Conservation (phyloP, 129 eudicot species). For the Sambucus nigra region DNA sequence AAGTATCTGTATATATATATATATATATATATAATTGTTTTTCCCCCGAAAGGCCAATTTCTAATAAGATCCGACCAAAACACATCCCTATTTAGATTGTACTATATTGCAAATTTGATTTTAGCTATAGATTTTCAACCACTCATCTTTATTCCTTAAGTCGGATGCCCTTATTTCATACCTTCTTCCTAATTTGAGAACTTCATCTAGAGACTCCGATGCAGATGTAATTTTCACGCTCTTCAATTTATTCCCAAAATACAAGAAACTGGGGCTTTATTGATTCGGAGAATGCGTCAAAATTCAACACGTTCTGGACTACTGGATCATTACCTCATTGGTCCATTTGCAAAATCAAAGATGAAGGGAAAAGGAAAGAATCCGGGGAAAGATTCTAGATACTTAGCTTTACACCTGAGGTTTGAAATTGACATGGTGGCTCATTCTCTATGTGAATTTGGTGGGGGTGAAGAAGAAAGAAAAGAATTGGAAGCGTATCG, state of each 20-base stretch:
- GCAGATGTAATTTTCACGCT: slow-evolving; percentile 97
- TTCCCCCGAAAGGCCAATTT: too few species aligned
- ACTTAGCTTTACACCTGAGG: slow-evolving; percentile 86
- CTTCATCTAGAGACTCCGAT: slow-evolving; percentile 94
- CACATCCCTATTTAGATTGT: too few species aligned
- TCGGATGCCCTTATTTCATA: slow-evolving; percentile 12
- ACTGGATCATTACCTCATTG: slow-evolving; percentile 70
- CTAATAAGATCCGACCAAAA: too few species aligned
- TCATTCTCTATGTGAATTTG: slow-evolving; percentile 90
- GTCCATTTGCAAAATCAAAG: slow-evolving; percentile 49
- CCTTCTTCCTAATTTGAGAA: slow-evolving; percentile 39
- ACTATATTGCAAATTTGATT: not conserved
- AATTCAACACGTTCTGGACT: slow-evolving; percentile 53
- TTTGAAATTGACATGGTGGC: slow-evolving; percentile 99
- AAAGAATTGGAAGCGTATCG: slow-evolving; percentile 87
- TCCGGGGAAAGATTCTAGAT: slow-evolving; percentile 43
- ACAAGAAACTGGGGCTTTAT: slow-evolving; percentile 72
- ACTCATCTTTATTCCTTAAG: not conserved
- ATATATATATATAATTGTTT: too few species aligned
- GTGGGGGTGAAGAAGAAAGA: slow-evolving; percentile 91
- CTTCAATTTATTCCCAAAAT: slow-evolving; percentile 86
- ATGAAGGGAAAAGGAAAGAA: slow-evolving; percentile 33
- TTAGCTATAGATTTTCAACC: not conserved
- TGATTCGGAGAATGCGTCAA: slow-evolving; percentile 78
- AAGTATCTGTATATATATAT: too few species aligned